Evolutionary conservation across 805 yeast species (phyloP).

Genomic region (Schizosaccharomyces octosporus): DNA sequence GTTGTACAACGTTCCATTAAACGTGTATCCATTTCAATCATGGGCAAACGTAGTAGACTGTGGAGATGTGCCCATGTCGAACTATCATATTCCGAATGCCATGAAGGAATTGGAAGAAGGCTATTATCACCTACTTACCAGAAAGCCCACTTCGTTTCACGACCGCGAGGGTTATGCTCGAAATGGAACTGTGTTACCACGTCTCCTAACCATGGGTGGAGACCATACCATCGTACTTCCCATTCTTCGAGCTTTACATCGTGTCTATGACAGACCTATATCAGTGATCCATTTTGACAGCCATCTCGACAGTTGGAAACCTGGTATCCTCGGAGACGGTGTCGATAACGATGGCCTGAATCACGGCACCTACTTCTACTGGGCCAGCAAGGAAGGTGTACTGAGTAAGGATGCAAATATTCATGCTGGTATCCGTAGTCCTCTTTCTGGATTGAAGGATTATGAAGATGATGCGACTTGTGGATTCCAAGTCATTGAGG

Average conservation of each 20-base stretch:
- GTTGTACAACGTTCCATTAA: background rate
- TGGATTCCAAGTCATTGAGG: slow-evolving; percentile 42
- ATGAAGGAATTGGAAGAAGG: background rate
- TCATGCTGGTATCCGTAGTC: slow-evolving; percentile 57
- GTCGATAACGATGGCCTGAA: slow-evolving; percentile 56
- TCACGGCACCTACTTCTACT: slow-evolving; percentile 74
- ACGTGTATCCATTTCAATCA: background rate
- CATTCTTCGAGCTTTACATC: slow-evolving; percentile 37
- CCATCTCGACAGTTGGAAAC: background rate
- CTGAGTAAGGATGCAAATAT: slow-evolving; percentile 27
- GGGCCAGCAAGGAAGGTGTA: slow-evolving; percentile 47
- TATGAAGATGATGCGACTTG: slow-evolving; percentile 46
- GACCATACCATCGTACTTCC: slow-evolving; percentile 61
- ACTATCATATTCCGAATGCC: slow-evolving; percentile 41
- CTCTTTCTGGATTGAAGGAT: slow-evolving; percentile 22
- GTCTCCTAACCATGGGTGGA: slow-evolving; percentile 54
- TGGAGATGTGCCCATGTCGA: slow-evolving; percentile 44
- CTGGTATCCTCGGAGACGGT: slow-evolving; percentile 19
- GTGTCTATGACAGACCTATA: slow-evolving; percentile 32
- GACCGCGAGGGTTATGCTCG: background rate
- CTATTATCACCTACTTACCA: background rate
- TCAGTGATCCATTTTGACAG: slow-evolving; percentile 47
- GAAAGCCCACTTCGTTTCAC: background rate
- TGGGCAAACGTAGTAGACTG: slow-evolving; percentile 23
- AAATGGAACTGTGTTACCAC: slow-evolving; percentile 20